Evolutionary conservation across 108 stramenopile species (phyloP).

Genomic region (Fistulifera solaris): DNA sequence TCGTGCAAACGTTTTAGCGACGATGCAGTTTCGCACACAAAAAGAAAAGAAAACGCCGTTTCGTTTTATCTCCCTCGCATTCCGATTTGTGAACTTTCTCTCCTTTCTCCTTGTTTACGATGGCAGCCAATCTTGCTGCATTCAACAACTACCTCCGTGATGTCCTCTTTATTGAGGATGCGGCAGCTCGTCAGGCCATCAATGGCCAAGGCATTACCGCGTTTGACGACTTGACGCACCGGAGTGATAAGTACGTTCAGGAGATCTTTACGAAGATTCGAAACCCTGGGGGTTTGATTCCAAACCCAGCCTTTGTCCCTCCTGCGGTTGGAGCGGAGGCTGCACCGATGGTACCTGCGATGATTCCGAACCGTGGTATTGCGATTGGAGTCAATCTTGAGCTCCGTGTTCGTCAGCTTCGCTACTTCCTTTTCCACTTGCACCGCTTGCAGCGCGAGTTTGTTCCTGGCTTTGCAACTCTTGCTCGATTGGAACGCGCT

Average conservation of each 20-base stretch:
- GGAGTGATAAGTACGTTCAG: conserved; percentile 5
- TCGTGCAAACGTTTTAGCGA: too few species aligned
- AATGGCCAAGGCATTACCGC: conserved; percentile 5
- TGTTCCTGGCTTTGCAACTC: neutral
- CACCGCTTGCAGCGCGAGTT: conserved; percentile 2
- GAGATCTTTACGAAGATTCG: conserved; percentile 5
- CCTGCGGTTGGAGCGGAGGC: neutral
- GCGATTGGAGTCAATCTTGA: neutral
- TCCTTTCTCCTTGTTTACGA: neutral
- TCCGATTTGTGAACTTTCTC: too few species aligned
- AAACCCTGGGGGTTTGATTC: conserved; percentile 7
- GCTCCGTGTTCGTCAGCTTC: conserved; percentile 1
- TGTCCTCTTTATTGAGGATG: neutral
- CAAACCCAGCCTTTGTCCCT: neutral
- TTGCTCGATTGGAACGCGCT: neutral
- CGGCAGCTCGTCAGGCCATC: neutral
- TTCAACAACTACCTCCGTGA: neutral
- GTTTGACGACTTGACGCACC: conserved; percentile 1
- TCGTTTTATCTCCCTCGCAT: too few species aligned
- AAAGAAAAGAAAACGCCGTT: too few species aligned
- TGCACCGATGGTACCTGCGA: neutral
- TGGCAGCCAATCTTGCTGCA: conserved; percentile 2
- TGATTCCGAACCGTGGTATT: neutral
- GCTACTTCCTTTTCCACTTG: conserved; percentile 5
- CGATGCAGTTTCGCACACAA: too few species aligned